Percentiles rank a stretch among this genome's conserved stretches.
Evolutionary conservation across 306 rosid genomes (phyloP).

Genomic region (Cucurbita moschata): DNA sequence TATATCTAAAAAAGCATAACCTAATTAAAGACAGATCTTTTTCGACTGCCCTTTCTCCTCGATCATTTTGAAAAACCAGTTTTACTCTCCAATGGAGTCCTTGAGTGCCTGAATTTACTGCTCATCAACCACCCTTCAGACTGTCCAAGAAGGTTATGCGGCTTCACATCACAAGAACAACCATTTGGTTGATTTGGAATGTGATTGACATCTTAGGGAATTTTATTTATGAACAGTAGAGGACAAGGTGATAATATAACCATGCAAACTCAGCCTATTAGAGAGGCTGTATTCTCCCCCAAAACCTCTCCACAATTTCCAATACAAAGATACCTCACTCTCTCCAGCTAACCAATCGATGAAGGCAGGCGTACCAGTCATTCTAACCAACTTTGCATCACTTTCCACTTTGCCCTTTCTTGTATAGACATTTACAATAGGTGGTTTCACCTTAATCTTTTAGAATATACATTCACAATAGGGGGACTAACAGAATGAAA

Average conservation of each 20-base stretch:
- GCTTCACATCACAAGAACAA: not conserved
- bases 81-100: not conserved
- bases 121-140: not conserved
- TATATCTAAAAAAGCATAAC: not conserved
- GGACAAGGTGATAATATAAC: not conserved
- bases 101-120: not conserved
- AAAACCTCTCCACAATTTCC: not conserved
- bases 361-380: not conserved
- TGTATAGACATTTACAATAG: no score
- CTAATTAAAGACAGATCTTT: not conserved
- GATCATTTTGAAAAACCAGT: not conserved
- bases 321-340: not conserved
- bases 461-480: no score
- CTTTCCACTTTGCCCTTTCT: no score
- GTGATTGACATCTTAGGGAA: not conserved
- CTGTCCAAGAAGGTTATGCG: not conserved
- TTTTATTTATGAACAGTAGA: not conserved
- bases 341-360: not conserved
- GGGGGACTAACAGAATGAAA: not conserved
- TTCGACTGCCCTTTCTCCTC: not conserved
- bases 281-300: not conserved
- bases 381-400: not conserved
- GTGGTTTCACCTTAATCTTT: no score
- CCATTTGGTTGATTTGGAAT: not conserved
- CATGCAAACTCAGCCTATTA: not conserved